Conservation (phyloP, 139 green algal species). For the Gonium pectorale region DNA sequence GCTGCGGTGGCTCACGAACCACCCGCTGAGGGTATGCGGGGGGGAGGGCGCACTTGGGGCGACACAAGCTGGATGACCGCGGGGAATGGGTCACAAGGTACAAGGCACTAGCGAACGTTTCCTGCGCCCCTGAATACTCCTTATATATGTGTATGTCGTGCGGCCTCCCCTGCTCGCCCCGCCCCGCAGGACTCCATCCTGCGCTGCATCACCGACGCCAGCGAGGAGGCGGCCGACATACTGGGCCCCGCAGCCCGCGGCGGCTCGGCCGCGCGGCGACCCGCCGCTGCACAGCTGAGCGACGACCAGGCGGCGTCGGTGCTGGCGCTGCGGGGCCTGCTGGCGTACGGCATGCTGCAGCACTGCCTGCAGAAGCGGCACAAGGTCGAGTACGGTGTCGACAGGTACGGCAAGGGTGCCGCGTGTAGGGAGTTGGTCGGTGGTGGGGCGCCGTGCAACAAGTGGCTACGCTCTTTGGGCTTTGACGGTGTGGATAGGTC, state of each 20-base stretch:
- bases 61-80: too few relatives aligned
- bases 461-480: too few relatives aligned
- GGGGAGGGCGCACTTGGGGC: too few relatives aligned
- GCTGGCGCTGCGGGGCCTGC: conserved; percentile 66
- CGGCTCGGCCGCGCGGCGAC: too few relatives aligned
- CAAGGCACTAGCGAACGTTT: too few relatives aligned
- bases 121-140: too few relatives aligned
- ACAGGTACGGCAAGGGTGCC: conserved; percentile 54
- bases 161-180: too few relatives aligned
- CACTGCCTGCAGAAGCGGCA: conserved; percentile 64
- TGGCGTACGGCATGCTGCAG: conserved; percentile 61
- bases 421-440: too few relatives aligned
- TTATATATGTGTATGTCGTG: too few relatives aligned
- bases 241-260: neutral
- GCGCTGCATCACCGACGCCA: neutral
- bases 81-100: too few relatives aligned
- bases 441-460: too few relatives aligned
- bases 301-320: conserved; percentile 48
- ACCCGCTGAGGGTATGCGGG: neutral
- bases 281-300: neutral
- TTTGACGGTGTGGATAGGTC: too few relatives aligned
- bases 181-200: neutral
- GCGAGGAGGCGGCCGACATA: neutral
- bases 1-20: conserved; percentile 50
- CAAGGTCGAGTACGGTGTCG: conserved; percentile 59